Evolutionary conservation across 257 asterid genomes (phyloP).

Genomic region (Misopates orontium): DNA sequence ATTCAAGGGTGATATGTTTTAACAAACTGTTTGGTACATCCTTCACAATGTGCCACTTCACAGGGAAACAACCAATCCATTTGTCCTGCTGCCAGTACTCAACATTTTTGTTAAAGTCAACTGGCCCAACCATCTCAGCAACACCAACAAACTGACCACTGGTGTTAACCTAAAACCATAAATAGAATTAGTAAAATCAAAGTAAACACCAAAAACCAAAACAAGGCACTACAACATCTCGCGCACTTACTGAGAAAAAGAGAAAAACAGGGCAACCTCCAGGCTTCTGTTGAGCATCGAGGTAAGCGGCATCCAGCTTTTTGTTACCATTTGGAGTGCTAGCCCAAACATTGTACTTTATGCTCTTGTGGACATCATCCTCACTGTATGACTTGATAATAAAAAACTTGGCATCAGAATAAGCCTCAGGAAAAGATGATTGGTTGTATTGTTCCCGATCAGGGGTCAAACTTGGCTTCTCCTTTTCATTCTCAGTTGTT

Average conservation of each 20-base stretch:
- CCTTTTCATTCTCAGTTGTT: conserved; percentile 40
- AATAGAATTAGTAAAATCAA: neutral
- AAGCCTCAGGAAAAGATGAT: conserved; percentile 48
- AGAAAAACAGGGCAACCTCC: conserved; percentile 62
- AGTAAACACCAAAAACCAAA: neutral
- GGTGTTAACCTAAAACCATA: conserved; percentile 54
- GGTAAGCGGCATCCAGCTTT: conserved; percentile 63
- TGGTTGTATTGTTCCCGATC: conserved; percentile 60
- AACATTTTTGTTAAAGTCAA: conserved; percentile 68
- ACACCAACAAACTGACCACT: conserved; percentile 82
- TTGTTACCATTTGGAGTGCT: conserved; percentile 83
- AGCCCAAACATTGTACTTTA: conserved; percentile 78
- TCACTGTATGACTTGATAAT: conserved; percentile 69
- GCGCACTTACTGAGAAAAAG: conserved; percentile 61
- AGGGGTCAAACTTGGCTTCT: conserved; percentile 32
- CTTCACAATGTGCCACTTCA: conserved; percentile 81
- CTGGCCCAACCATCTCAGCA: conserved; percentile 74
- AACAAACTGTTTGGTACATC: conserved; percentile 74
- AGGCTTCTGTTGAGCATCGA: conserved; percentile 48
- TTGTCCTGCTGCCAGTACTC: conserved; percentile 89
- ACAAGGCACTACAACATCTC: neutral
- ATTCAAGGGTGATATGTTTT: conserved; percentile 70
- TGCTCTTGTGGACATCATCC: conserved; percentile 69
- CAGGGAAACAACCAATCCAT: conserved; percentile 87
- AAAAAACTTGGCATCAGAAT: conserved; percentile 58